Evolutionary conservation across 1,284 basidiomycete genomes (phyloP).

Genomic region (Ceratobasidium theobromae): DNA sequence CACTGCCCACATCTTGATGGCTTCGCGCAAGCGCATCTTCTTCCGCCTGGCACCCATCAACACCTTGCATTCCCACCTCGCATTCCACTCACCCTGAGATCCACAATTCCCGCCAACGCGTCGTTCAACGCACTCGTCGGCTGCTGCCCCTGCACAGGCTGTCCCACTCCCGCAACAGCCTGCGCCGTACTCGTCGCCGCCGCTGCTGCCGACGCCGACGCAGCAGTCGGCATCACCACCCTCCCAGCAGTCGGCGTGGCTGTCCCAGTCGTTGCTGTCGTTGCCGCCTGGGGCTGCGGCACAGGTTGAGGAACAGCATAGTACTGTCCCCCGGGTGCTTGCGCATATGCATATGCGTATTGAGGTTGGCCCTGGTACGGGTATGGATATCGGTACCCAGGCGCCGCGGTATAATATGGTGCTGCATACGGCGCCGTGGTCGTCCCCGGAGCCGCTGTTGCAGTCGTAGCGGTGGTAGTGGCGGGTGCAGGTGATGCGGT

Average conservation of each 20-base stretch:
- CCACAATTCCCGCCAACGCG: slow-evolving; percentile 77
- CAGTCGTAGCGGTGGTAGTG: slow-evolving; percentile 35
- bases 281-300: slow-evolving; percentile 4
- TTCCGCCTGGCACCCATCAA: slow-evolving; percentile 58
- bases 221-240: slow-evolving; percentile 3
- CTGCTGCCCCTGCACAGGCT: slow-evolving; percentile 28
- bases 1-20: slow-evolving; percentile 21
- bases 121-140: slow-evolving; percentile 62
- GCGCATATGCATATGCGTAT: slow-evolving; percentile 30
- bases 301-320: slow-evolving; percentile 25
- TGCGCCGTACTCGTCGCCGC: slow-evolving; percentile 1
- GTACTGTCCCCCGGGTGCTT: slow-evolving; percentile 16
- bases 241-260: slow-evolving; percentile 31
- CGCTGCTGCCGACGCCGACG: neutral
- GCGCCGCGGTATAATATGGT: slow-evolving; percentile 16
- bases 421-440: slow-evolving; percentile 12
- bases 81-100: slow-evolving; percentile 59
- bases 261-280: slow-evolving; percentile 30
- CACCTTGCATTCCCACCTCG: slow-evolving; percentile 14
- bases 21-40: slow-evolving; percentile 59
- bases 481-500: slow-evolving; percentile 38
- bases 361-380: slow-evolving; percentile 31
- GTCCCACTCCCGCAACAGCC: slow-evolving; percentile 54
- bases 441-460: slow-evolving; percentile 23
- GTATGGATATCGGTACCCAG: slow-evolving; percentile 23